These are phyloP conservation scores for Fusarium foetens DNA, from an alignment of 2,329 filamentous ascomycete species.

Conservation along the genomic window DNA sequence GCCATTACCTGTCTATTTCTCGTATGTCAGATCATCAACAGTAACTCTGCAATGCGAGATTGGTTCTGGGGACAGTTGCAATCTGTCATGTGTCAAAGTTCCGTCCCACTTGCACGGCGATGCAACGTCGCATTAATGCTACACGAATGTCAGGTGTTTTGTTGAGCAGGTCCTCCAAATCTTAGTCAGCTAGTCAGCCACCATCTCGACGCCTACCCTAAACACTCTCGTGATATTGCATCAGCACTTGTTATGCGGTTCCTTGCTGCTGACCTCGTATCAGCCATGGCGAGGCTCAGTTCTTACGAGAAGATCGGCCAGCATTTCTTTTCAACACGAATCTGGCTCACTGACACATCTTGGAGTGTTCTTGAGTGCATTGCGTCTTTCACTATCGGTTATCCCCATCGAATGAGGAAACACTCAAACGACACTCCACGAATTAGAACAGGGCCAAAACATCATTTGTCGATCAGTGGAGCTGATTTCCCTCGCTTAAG, in stretches of 20 bases:
- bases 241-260: neutral
- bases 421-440: neutral
- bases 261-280: neutral
- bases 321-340: neutral
- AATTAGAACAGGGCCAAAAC: neutral
- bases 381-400: neutral
- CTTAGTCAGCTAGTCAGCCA: slow-evolving; percentile 8
- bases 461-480: slow-evolving; percentile 13
- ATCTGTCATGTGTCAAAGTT: slow-evolving; percentile 23
- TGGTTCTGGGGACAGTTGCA: slow-evolving; percentile 2
- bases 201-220: slow-evolving; percentile 13
- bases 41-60: neutral
- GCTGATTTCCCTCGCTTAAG: neutral
- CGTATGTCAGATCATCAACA: slow-evolving; percentile 19
- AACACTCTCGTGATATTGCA: neutral
- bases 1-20: neutral
- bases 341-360: neutral
- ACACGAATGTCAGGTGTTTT: slow-evolving; percentile 22
- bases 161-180: neutral
- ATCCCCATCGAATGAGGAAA: too few relatives aligned
- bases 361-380: neutral
- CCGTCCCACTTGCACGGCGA: slow-evolving; percentile 17
- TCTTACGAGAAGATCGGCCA: neutral
- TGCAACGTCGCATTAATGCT: slow-evolving; percentile 30
- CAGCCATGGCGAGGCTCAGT: too few relatives aligned